A percentile compares a stretch with the other conserved stretches of the same genome.
Evolutionary conservation across 2,329 filamentous ascomycete species (phyloP).

Genomic region (Fusarium longipes): DNA sequence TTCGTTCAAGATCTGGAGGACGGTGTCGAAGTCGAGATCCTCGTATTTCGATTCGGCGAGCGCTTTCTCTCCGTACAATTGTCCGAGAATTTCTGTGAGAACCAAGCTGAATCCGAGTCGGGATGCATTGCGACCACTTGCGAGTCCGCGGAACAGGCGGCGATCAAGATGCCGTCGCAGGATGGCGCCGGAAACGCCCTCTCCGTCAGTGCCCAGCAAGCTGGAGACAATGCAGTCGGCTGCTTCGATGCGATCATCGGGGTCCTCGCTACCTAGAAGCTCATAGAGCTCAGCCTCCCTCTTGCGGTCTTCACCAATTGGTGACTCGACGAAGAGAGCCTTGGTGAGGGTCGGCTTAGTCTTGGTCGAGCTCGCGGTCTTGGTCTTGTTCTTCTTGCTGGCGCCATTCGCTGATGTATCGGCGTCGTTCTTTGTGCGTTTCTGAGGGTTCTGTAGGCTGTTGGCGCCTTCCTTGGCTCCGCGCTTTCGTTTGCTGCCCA

Average conservation of each 20-base stretch:
- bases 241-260: constrained; percentile 65
- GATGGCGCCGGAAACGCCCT: constrained; percentile 63
- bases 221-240: constrained; percentile 69
- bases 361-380: background rate
- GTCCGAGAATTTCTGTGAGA: constrained; percentile 80
- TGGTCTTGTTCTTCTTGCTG: constrained; percentile 15
- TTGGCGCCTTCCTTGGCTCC: constrained; percentile 49
- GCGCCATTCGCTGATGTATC: constrained; percentile 32
- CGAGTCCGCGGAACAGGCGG: constrained; percentile 85
- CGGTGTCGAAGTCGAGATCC: constrained; percentile 66
- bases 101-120: constrained; percentile 91
- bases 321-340: constrained; percentile 63
- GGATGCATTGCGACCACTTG: constrained; percentile 89
- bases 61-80: constrained; percentile 69
- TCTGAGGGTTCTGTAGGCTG: constrained; percentile 42
- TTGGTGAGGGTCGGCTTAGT: constrained; percentile 50
- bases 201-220: constrained; percentile 58
- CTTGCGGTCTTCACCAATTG: constrained; percentile 64
- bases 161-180: constrained; percentile 70
- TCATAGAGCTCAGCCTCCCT: constrained; percentile 71
- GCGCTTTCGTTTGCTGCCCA: constrained; percentile 53
- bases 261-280: constrained; percentile 69
- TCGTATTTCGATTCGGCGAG: constrained; percentile 61
- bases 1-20: constrained; percentile 64
- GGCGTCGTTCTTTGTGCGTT: constrained; percentile 50